Evolutionary conservation across 177 flowering plant genomes (phyloP).

Genomic region (Vitis hybrid): DNA sequence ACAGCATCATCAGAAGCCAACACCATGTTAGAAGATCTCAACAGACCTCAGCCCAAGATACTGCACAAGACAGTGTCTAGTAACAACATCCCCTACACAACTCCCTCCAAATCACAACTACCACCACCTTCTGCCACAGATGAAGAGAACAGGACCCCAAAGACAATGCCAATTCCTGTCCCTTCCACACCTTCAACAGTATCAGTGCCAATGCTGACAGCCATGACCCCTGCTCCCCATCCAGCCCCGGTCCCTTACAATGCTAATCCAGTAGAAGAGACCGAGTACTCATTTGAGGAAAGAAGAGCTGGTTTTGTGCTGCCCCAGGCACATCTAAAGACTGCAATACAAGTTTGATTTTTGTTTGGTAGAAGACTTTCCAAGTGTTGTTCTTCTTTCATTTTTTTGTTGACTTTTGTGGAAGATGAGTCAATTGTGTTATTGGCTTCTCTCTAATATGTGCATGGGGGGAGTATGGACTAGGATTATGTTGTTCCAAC

Average conservation of each 20-base stretch:
- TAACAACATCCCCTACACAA: slow-evolving; percentile 20
- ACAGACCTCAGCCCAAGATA: slow-evolving; percentile 15
- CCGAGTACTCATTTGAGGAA: slow-evolving; percentile 48
- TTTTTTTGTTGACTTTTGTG: neutral
- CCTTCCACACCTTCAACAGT: slow-evolving; percentile 49
- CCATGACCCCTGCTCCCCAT: slow-evolving; percentile 44
- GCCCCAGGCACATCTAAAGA: slow-evolving; percentile 17
- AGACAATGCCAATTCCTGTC: slow-evolving; percentile 31
- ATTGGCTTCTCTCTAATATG: slow-evolving; percentile 24
- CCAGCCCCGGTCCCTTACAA: neutral
- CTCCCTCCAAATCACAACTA: slow-evolving; percentile 27
- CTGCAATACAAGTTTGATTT: slow-evolving; percentile 27
- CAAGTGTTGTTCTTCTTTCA: neutral
- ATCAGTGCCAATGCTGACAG: slow-evolving; percentile 65
- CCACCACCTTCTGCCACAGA: slow-evolving; percentile 11
- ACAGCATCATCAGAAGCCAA: slow-evolving; percentile 42
- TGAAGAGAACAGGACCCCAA: slow-evolving; percentile 47
- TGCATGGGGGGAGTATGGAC: slow-evolving; percentile 18
- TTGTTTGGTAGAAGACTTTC: neutral
- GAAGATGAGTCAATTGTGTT: slow-evolving; percentile 26
- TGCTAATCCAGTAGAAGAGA: slow-evolving; percentile 17
- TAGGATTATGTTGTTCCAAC: neutral
- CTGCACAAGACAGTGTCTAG: slow-evolving; percentile 31
- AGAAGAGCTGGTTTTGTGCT: slow-evolving; percentile 43
- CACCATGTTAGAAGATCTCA: slow-evolving; percentile 31